Evolutionary conservation across 2,329 filamentous ascomycete species (phyloP).

Genomic region (Bipolaris cookei): DNA sequence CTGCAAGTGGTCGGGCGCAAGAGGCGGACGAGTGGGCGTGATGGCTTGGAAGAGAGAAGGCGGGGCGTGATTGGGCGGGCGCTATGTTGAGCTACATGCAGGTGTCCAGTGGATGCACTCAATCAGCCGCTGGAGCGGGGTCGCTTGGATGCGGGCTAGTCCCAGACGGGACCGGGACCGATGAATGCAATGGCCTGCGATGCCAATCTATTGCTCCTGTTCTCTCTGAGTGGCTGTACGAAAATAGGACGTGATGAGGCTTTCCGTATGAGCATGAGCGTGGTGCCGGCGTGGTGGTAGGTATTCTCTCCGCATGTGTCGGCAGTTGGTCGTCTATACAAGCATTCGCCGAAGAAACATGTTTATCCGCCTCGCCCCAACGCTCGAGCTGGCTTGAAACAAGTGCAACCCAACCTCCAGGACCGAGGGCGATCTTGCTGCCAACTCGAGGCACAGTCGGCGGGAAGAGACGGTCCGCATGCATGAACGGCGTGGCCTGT

Average conservation of each 20-base stretch:
- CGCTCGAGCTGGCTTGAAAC: neutral
- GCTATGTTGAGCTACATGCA: constrained; percentile 26
- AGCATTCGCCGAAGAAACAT: constrained; percentile 18
- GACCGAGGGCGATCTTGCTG: constrained; percentile 14
- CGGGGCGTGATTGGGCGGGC: constrained; percentile 42
- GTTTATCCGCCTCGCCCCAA: constrained; percentile 13
- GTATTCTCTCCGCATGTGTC: too few species aligned
- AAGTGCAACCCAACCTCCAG: constrained; percentile 7
- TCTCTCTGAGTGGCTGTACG: constrained; percentile 8
- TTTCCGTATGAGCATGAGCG: neutral
- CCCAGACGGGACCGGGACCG: constrained; percentile 9
- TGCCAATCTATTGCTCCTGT: neutral
- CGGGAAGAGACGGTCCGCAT: constrained; percentile 34
- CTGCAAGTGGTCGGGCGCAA: constrained; percentile 37
- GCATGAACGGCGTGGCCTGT: constrained; percentile 27
- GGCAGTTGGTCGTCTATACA: too few species aligned
- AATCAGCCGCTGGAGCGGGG: constrained; percentile 46
- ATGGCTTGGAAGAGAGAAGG: constrained; percentile 25
- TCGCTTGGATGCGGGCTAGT: constrained; percentile 21
- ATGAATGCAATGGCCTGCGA: constrained; percentile 13
- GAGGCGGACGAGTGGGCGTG: constrained; percentile 29
- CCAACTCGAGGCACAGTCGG: constrained; percentile 30
- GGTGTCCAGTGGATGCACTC: constrained; percentile 41
- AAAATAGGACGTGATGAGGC: neutral
- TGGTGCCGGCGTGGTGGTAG: neutral